Evolutionary conservation across 2,329 filamentous ascomycete genomes (phyloP), one percentile per base, ranked within the genome.

Genomic region (Phyllosticta citriasiana): DNA sequence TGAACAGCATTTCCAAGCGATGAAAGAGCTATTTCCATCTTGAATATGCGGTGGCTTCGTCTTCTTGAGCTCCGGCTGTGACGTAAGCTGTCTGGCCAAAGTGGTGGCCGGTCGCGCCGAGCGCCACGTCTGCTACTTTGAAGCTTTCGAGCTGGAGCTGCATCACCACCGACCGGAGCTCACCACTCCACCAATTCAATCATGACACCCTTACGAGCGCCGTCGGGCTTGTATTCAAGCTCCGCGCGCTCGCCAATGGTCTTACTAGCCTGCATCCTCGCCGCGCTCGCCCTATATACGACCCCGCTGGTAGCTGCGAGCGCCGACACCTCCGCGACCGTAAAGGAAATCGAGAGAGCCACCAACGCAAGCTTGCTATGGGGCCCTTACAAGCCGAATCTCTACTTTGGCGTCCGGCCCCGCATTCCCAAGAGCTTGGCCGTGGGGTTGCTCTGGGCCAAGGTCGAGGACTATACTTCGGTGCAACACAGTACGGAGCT

Each of bases 311-410:
- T 65, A 7, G 63, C 63, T 51, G 71, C 72, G 19, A 30, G 40
- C 64, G 71, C 73, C 66, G 69, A 70, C 30, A 56, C 19, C 8
- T 55, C 30, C 40, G 25, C 54, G 2, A 9, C 35, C 19, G 62
- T 65, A 14, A 33, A 35, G 14, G 71, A 72, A 27, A 71, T 74
- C 12, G 70, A 73, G 53, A 77, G 76, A 68, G 78, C 79, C 25
- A 82, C 79, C 67, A 96, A 97, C 74, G 83, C 95, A 70, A 93
- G 88, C 70, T 80, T 99, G 67, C 81, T 97, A 78, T 99, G 94
- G 94, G 94, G 94, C 0, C 91, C 94, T 1, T 99, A 97, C 77
- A 85, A 90, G 67, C 88, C 93, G 0, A 97, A 97, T 70, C 76
- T 97, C 53, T 97, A 97, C 76, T 97, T 97, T 78, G 93, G 93